Conservation (phyloP, 176 grass and related monocot species). For the Areca catechu region DNA sequence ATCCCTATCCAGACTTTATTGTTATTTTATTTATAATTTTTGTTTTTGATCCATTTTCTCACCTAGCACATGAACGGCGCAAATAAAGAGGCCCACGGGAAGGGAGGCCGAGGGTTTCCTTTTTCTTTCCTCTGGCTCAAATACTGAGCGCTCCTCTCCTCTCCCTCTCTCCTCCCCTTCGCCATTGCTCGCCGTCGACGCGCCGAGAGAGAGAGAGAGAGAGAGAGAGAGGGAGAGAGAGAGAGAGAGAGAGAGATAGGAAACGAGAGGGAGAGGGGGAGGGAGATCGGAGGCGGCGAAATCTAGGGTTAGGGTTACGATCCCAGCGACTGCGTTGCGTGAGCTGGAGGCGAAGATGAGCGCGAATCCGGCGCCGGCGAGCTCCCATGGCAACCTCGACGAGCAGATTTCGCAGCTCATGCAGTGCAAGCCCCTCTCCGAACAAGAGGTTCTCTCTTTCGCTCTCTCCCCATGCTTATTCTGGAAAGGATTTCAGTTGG, state of each 20-base stretch:
- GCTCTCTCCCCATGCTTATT: neutral
- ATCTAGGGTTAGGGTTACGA: conserved; percentile 52
- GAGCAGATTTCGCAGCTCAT: conserved; percentile 92
- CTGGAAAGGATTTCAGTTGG: neutral
- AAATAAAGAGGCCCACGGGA: no score
- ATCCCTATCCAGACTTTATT: no score
- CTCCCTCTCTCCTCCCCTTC: no score
- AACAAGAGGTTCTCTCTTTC: conserved; percentile 52
- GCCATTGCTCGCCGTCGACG: no score
- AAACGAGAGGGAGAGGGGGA: conserved; percentile 5
- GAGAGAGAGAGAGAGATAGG: neutral
- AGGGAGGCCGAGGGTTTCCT: no score
- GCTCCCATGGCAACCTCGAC: conserved; percentile 76
- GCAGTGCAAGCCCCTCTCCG: conserved; percentile 97
- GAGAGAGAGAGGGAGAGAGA: conserved; percentile 2
- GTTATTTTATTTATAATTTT: no score
- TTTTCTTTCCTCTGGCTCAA: no score
- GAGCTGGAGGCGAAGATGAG: conserved; percentile 2
- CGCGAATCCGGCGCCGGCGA: conserved; percentile 28
- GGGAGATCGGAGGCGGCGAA: conserved; percentile 17
- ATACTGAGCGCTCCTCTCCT: no score
- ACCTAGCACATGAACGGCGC: no score
- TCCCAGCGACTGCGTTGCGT: neutral
- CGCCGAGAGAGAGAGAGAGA: neutral
- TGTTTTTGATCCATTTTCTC: no score